phyloP scores from a whole-genome alignment of 306 rosid genomes.

The Casuarina equisetifolia region DNA sequence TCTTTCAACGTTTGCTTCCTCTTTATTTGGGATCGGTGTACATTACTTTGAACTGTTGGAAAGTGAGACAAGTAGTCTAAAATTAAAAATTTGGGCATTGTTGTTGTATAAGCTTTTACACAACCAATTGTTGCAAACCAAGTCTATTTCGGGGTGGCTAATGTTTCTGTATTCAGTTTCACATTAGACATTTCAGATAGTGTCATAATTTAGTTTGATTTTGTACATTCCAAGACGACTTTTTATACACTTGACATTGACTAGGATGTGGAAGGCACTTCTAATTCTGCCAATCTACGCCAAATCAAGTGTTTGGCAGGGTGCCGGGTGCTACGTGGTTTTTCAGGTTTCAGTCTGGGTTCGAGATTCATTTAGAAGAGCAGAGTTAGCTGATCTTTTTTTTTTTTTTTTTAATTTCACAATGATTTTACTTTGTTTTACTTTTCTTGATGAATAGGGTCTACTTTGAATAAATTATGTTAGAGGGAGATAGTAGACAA shows the following conservation, averaged over 20 bases:
- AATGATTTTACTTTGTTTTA: too few relatives aligned
- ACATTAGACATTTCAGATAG: background rate
- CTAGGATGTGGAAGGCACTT: background rate
- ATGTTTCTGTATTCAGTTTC: background rate
- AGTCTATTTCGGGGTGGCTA: background rate
- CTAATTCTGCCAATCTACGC: too few relatives aligned
- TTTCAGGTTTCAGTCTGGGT: too few relatives aligned
- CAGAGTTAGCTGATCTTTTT: too few relatives aligned
- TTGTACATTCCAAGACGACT: constrained; percentile 1
- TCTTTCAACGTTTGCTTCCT: constrained; percentile 36
- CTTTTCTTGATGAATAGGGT: too few relatives aligned
- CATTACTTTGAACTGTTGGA: constrained; percentile 41
- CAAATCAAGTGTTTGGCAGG: too few relatives aligned
- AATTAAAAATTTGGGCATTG: constrained; percentile 24
- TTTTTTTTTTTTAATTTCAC: too few relatives aligned
- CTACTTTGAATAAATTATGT: too few relatives aligned
- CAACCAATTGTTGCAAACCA: background rate
- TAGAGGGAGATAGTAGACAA: too few relatives aligned
- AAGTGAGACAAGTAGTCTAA: constrained; percentile 46
- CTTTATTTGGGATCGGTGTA: constrained; percentile 44
- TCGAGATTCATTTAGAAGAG: too few relatives aligned
- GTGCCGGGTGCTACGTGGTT: too few relatives aligned
- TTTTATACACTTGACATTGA: background rate
- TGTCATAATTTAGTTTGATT: background rate
- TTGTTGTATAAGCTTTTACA: background rate